phyloP scores from a whole-genome alignment of 345 rosid species.

The Hirschfeldia incana region DNA sequence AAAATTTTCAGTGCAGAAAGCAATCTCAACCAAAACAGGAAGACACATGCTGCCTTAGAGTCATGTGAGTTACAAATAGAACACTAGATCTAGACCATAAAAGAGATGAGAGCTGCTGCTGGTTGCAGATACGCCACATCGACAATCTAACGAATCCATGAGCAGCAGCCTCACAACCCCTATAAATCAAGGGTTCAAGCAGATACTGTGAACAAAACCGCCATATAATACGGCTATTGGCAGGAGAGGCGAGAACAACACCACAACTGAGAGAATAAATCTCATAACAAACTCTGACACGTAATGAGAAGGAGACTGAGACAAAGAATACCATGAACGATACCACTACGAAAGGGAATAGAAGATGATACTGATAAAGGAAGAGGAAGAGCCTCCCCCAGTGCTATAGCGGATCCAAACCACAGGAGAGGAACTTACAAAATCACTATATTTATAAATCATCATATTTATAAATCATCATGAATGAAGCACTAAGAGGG shows the following conservation, averaged over 20 bases:
- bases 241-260: not conserved
- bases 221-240: too few relatives aligned
- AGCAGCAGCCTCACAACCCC: not conserved
- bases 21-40: not conserved
- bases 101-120: not conserved
- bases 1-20: not conserved
- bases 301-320: too few relatives aligned
- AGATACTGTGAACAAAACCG: not conserved
- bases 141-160: too few relatives aligned
- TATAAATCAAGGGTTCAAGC: not conserved
- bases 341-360: not conserved
- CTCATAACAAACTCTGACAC: too few relatives aligned
- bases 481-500: too few relatives aligned
- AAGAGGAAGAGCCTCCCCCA: not conserved
- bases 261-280: too few relatives aligned
- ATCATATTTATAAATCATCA: too few relatives aligned
- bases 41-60: not conserved
- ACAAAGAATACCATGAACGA: too few relatives aligned
- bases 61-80: not conserved
- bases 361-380: not conserved
- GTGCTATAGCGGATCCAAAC: not conserved
- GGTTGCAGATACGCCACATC: not conserved
- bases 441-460: too few relatives aligned
- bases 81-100: not conserved
- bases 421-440: not conserved